Base-by-base conservation (phyloP, 176 grass and related monocot genomes). In the Hordeum marinum region DNA sequence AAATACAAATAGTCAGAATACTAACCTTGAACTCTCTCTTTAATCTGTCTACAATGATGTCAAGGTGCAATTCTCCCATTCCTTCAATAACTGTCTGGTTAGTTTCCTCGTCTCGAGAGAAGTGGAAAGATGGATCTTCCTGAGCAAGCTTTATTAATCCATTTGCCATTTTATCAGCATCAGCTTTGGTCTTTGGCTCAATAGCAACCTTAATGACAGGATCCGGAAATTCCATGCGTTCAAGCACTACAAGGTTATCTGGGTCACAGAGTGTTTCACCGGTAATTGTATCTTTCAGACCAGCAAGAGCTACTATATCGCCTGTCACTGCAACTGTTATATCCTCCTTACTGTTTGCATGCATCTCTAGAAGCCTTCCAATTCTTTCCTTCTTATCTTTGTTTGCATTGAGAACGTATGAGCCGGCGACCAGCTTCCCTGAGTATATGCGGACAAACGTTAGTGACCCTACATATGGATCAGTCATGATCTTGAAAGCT, bases 11-110 rank as follows among this genome's bases (percentile, higher is more conserved):
- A 73, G 42, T 60, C 9, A 84, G 76, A 83, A 27, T 84, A 76
- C 87, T 76, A 72, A 98, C 96, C 96, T 80, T 98, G 84, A 94
- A 98, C 54, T 98, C 96, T 76, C 96, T 89, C 85, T 94, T 95
- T 71, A 98, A 70, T 68, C 96, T 91, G 81, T 98, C 89, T 23
- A 99, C 93, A 43, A 98, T 98, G 78, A 98, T 98, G 73, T 98
- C 96, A 65, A 98, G 96, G 88, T 98, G 96, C 18, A 98, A 87
- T 78, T 98, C 96, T 58, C 96, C 96, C 96, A 98, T 98, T 81
- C 96, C 96, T 92, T 98, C 96, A 84, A 98, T 98, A 87, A 98
- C 96, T 82, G 96, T 98, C 83, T 98, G 96, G 88, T 96, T 98
- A 13, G 90, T 98, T 80, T 98, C 96, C 69, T 98, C 96, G 3